phyloP scores from a whole-genome alignment of 768 basidiomycete genomes.

The Gloeostereum incarnatum region DNA sequence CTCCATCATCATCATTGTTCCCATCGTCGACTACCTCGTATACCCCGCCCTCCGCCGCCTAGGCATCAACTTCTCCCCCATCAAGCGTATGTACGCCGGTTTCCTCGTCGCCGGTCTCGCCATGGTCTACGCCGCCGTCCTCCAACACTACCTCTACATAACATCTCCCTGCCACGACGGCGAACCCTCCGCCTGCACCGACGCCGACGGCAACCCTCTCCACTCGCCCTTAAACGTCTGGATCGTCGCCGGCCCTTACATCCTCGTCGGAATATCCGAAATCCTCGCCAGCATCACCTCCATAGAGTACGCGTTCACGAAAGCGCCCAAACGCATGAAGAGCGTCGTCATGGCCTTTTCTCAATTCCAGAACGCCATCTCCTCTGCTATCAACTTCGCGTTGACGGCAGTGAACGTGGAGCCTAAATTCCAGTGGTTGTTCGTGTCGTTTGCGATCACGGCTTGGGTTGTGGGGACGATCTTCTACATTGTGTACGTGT shows the following conservation, averaged over 20 bases:
- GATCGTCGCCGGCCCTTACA: constrained; percentile 60
- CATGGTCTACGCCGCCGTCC: constrained; percentile 65
- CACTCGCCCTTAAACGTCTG: constrained; percentile 68
- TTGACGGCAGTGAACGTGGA: constrained; percentile 37
- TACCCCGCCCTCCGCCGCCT: constrained; percentile 46
- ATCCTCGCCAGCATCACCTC: constrained; percentile 52
- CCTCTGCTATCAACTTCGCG: constrained; percentile 22
- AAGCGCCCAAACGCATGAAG: constrained; percentile 57
- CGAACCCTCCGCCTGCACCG: constrained; percentile 20
- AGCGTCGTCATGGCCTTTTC: constrained; percentile 51
- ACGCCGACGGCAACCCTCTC: constrained; percentile 32
- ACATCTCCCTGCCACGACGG: constrained; percentile 28
- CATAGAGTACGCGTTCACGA: constrained; percentile 55
- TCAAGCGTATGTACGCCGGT: constrained; percentile 51
- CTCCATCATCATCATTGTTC: constrained; percentile 62
- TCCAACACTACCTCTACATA: constrained; percentile 73
- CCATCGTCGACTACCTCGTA: constrained; percentile 41
- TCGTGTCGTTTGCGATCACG: constrained; percentile 13
- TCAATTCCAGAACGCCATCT: constrained; percentile 38
- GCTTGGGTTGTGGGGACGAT: constrained; percentile 34
- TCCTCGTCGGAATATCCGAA: constrained; percentile 48
- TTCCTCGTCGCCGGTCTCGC: constrained; percentile 45
- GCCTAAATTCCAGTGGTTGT: constrained; percentile 29
- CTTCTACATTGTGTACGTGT: constrained; percentile 32
- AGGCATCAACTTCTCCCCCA: constrained; percentile 46